Evolutionary conservation across 2,329 filamentous ascomycete genomes (phyloP).

Genomic region (Penicillium capsulatum): DNA sequence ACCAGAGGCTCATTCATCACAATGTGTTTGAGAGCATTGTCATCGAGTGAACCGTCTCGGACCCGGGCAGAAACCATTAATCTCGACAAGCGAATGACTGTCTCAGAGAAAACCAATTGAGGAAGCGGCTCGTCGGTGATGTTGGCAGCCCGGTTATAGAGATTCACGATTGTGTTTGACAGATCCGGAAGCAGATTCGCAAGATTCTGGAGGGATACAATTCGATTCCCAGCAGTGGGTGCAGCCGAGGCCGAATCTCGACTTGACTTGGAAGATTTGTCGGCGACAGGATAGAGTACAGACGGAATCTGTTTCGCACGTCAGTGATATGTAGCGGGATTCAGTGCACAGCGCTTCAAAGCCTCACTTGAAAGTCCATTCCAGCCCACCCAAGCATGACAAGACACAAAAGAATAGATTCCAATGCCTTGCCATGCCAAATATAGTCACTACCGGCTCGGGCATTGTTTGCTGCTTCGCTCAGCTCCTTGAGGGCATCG

Average conservation of each 20-base stretch:
- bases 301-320: slow-evolving; percentile 46
- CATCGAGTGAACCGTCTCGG: slow-evolving; percentile 49
- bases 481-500: slow-evolving; percentile 78
- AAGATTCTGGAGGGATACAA: slow-evolving; percentile 47
- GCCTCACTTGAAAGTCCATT: slow-evolving; percentile 62
- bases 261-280: slow-evolving; percentile 48
- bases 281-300: slow-evolving; percentile 49
- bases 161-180: slow-evolving; percentile 53
- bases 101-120: slow-evolving; percentile 54
- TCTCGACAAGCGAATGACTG: slow-evolving; percentile 53
- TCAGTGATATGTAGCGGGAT: neutral
- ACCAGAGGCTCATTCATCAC: slow-evolving; percentile 50
- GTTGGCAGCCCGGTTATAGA: slow-evolving; percentile 52
- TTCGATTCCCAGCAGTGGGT: slow-evolving; percentile 46
- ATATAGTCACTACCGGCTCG: slow-evolving; percentile 81
- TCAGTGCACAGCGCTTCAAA: neutral
- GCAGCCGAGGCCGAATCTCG: slow-evolving; percentile 37
- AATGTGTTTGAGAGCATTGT: slow-evolving; percentile 55
- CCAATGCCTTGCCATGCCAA: slow-evolving; percentile 96
- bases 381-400: slow-evolving; percentile 79
- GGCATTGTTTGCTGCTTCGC: slow-evolving; percentile 72
- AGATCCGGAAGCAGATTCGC: slow-evolving; percentile 54
- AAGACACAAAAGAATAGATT: slow-evolving; percentile 77
- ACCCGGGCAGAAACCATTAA: slow-evolving; percentile 50
- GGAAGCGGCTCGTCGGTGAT: slow-evolving; percentile 53